Conservation (phyloP, 805 yeast species). For the Candida quercuum region DNA sequence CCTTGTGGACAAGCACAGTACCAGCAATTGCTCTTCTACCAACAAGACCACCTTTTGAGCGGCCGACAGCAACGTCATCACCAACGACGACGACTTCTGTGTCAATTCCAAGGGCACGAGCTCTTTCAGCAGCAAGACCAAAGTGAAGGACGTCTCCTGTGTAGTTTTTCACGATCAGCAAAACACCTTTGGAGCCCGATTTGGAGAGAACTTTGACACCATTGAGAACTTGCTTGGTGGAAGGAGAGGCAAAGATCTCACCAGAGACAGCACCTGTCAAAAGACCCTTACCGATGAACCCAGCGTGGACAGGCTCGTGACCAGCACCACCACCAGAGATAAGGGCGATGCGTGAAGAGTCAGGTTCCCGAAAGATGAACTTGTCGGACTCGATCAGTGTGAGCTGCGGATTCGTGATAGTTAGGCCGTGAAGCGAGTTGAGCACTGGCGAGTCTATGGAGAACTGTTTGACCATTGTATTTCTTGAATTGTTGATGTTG, state of each 20-base stretch:
- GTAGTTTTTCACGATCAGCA: slow-evolving; percentile 83
- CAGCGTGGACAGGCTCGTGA: slow-evolving; percentile 93
- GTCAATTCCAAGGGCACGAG: slow-evolving; percentile 67
- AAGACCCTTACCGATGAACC: slow-evolving; percentile 80
- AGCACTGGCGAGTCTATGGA: too few relatives aligned
- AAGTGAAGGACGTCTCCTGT: slow-evolving; percentile 94
- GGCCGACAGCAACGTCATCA: slow-evolving; percentile 92
- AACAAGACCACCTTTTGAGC: slow-evolving; percentile 81
- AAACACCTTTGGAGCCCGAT: slow-evolving; percentile 57
- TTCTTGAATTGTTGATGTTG: too few relatives aligned
- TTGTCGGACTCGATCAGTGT: slow-evolving; percentile 32
- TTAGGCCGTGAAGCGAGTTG: too few relatives aligned
- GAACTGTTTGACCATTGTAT: too few relatives aligned
- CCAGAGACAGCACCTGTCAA: slow-evolving; percentile 89
- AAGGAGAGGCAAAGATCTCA: slow-evolving; percentile 88
- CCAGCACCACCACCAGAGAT: slow-evolving; percentile 95
- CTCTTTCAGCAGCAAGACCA: slow-evolving; percentile 87
- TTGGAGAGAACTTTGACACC: slow-evolving; percentile 41
- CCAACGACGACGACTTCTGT: slow-evolving; percentile 75
- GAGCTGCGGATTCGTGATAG: slow-evolving; percentile 31
- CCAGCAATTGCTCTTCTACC: slow-evolving; percentile 96
- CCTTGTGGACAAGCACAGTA: slow-evolving; percentile 79
- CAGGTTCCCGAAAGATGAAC: slow-evolving; percentile 28
- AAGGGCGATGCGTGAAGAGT: slow-evolving; percentile 54
- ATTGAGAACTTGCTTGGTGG: slow-evolving; percentile 78